Evolutionary conservation across 257 asterid genomes (phyloP).

Genomic region (Haberlea rhodopensis): DNA sequence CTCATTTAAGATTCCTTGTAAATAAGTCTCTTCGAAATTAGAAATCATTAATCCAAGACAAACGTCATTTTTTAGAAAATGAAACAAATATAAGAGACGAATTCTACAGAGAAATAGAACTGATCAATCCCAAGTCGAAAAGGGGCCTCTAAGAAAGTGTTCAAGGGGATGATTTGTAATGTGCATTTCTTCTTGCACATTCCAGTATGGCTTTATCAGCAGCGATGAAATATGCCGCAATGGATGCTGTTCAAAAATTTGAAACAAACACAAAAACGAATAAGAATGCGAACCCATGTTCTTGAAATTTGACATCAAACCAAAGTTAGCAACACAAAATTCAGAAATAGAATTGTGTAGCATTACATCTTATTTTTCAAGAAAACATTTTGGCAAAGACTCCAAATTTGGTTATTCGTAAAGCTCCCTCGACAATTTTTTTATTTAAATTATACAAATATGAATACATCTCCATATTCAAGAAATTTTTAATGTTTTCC

Average conservation of each 20-base stretch:
- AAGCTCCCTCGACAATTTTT: no score
- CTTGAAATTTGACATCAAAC: background rate
- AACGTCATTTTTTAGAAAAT: background rate
- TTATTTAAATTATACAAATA: no score
- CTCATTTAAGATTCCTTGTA: background rate
- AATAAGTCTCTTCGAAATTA: background rate
- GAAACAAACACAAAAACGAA: slow-evolving; percentile 5
- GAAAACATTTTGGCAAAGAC: no score
- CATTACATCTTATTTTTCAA: no score
- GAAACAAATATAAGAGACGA: background rate
- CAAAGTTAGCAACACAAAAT: no score
- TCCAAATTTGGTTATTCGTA: no score
- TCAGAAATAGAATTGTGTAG: no score
- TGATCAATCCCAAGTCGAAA: background rate
- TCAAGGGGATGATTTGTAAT: slow-evolving; percentile 43
- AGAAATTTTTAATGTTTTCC: no score
- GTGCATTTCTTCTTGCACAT: slow-evolving; percentile 68
- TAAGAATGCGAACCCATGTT: background rate
- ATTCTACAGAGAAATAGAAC: background rate
- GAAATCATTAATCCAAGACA: background rate
- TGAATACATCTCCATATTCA: no score
- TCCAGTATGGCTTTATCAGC: slow-evolving; percentile 80
- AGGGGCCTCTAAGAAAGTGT: background rate
- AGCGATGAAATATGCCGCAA: slow-evolving; percentile 80
- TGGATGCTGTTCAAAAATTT: slow-evolving; percentile 52